Evolutionary conservation across 345 rosid genomes (phyloP), one percentile per base, ranked within the genome.

Genomic region (Salix arbutifolia): DNA sequence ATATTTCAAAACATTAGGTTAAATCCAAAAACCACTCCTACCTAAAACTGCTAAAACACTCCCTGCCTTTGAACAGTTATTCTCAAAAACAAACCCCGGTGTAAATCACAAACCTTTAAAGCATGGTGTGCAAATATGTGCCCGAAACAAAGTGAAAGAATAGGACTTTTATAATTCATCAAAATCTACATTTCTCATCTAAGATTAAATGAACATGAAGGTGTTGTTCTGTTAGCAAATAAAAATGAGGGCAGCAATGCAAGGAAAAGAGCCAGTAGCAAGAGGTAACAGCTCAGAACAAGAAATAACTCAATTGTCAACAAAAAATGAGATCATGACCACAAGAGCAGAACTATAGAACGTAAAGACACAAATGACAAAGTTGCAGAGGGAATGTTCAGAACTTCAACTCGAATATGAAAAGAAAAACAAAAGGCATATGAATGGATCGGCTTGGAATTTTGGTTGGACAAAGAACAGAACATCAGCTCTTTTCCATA

Each of bases 201-300:
- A 78, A 67, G 37, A 70, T 62, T 65, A 60, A 72, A 64, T 46
- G 60, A 14, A 40, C 33, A 77, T 74, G 86, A 91, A 91, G 91
- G 95, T 88, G 53, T 79, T 90, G 74, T 91, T 93, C 83, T 84
- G 93, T 2, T 93, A 93, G 83, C 97, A 95, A 88, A 78, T 87
- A 58, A 93, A 95, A 85, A 88, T 95, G 89, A 88, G 92, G 82
- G 69, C 80, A 83, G 84, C 85, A 78, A 84, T 89, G 92, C 84
- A 85, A 80, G 91, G 80, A 16, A 89, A 90, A 81, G 87, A 87
- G 65, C 75, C 81, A 46, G 84, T 74, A 76, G 81, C 70, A 76
- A 73, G 74, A 16, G 84, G 65, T 30, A 83, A 88, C 68, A 86
- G 67, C 30, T 81, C 88, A 7, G 84, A 86, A 70, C 86, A 79